Percentiles rank a stretch among this genome's conserved stretches.
These are phyloP conservation scores for Rhizophagus sp. DNA, from an alignment of 192 early-diverging fungal species.

Conservation along the genomic window DNA sequence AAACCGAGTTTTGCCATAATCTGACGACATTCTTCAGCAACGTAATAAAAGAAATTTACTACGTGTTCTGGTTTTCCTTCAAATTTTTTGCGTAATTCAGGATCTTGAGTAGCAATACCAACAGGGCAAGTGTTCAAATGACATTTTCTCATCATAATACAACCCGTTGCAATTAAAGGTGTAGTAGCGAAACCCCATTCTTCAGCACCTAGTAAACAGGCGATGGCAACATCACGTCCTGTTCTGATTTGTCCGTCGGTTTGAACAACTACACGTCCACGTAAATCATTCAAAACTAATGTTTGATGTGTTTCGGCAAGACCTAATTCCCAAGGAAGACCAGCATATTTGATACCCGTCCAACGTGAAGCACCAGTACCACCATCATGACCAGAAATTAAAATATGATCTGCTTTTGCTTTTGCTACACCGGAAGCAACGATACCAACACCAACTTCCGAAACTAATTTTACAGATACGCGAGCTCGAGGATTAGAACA, in stretches of 20 bases:
- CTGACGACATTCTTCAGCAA: slow-evolving; percentile 89
- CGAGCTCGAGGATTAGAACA: slow-evolving; percentile 89
- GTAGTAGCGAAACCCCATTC: slow-evolving; percentile 99
- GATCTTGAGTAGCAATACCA: slow-evolving; percentile 97
- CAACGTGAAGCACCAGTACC: slow-evolving; percentile 96
- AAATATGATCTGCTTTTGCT: slow-evolving; percentile 95
- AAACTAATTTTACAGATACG: slow-evolving; percentile 96
- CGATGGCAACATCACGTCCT: slow-evolving; percentile 95
- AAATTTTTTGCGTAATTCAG: slow-evolving; percentile 90
- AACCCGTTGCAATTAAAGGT: slow-evolving; percentile 96
- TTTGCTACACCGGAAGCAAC: slow-evolving; percentile 97
- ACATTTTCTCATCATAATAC: slow-evolving; percentile 94
- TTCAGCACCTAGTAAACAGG: slow-evolving; percentile 96
- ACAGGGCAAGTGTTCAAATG: slow-evolving; percentile 95
- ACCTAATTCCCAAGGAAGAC: slow-evolving; percentile 98
- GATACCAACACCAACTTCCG: slow-evolving; percentile 96
- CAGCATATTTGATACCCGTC: slow-evolving; percentile 99
- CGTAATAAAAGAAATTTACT: slow-evolving; percentile 97
- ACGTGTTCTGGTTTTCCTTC: slow-evolving; percentile 94
- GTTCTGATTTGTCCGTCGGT: slow-evolving; percentile 99
- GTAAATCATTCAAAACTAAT: slow-evolving; percentile 92
- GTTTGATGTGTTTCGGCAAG: slow-evolving; percentile 99
- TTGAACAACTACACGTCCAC: slow-evolving; percentile 94
- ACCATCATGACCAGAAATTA: slow-evolving; percentile 95
- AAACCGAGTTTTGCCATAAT: slow-evolving; percentile 96